Conservation (phyloP, 306 rosid genomes). For the Quercus rubra region DNA sequence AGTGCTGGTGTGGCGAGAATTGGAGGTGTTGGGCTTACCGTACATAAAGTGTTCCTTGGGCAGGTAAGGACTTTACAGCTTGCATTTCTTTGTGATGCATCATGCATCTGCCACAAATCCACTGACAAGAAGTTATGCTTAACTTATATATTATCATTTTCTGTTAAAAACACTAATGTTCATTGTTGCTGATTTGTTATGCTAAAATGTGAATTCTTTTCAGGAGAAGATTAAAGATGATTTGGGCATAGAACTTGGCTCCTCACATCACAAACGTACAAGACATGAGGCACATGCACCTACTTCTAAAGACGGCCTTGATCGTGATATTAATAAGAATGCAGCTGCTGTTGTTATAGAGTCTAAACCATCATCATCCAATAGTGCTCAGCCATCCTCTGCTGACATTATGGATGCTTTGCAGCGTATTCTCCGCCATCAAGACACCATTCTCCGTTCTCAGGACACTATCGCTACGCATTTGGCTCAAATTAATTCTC, state of each 20-base stretch:
- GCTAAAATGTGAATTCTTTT: slow-evolving; percentile 17
- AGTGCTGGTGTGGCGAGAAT: slow-evolving; percentile 88
- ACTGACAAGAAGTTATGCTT: background rate
- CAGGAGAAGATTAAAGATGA: slow-evolving; percentile 93
- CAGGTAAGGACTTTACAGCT: slow-evolving; percentile 55
- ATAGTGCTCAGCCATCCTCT: no score
- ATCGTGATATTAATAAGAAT: no score
- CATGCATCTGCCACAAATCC: background rate
- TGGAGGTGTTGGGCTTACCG: slow-evolving; percentile 97
- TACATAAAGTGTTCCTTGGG: slow-evolving; percentile 85
- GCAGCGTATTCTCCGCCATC: no score
- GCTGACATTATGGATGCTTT: no score
- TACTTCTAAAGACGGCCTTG: no score
- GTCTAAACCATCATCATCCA: no score
- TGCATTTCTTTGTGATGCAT: background rate
- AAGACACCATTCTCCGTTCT: no score
- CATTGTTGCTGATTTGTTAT: background rate
- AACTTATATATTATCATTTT: background rate
- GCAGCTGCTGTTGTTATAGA: no score
- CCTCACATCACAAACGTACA: no score
- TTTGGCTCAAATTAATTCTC: no score
- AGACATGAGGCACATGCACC: no score
- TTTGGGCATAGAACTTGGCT: slow-evolving; percentile 52
- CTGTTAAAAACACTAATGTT: background rate
- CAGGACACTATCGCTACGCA: no score